A percentile compares a stretch with the other conserved stretches of the same genome.
phyloP scores from a whole-genome alignment of 2,329 filamentous ascomycete species.

The Huntiella omanensis region DNA sequence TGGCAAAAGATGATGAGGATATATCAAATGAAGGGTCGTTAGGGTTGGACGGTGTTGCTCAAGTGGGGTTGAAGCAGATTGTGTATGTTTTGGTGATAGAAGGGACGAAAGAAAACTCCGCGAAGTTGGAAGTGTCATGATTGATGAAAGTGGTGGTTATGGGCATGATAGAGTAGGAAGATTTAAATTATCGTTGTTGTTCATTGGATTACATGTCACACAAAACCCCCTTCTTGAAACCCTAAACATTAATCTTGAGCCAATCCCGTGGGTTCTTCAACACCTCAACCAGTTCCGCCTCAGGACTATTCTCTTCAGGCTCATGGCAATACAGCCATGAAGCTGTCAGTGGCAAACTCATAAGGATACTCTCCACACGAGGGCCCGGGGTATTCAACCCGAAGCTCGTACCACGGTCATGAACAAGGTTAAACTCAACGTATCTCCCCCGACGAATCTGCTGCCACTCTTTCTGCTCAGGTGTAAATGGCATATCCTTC shows the following conservation, averaged over 20 bases:
- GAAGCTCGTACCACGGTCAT: conserved; percentile 88
- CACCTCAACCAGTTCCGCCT: conserved; percentile 64
- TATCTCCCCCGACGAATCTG: conserved; percentile 87
- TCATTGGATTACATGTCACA: not conserved
- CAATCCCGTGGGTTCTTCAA: conserved; percentile 46
- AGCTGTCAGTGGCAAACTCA: conserved; percentile 87
- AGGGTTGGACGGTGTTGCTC: conserved; percentile 21
- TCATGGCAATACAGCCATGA: conserved; percentile 93
- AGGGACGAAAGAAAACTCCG: conserved; percentile 4
- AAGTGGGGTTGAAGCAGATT: not conserved
- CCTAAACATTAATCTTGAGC: conserved; percentile 25
- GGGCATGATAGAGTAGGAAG: not conserved
- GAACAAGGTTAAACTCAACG: conserved; percentile 95
- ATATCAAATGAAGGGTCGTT: conserved; percentile 69
- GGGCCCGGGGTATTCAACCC: conserved; percentile 83
- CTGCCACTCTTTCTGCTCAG: conserved; percentile 86
- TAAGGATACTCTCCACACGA: conserved; percentile 87
- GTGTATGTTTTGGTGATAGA: not conserved
- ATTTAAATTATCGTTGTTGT: not conserved
- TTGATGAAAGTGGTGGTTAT: conserved; percentile 17
- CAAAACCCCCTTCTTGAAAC: not conserved
- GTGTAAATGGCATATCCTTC: conserved; percentile 81
- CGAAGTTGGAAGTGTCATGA: conserved; percentile 6
- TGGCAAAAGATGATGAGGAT: conserved; percentile 62
- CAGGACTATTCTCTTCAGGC: conserved; percentile 53